phyloP scores from a whole-genome alignment of 306 rosid genomes.

The Quillaja saponaria region DNA sequence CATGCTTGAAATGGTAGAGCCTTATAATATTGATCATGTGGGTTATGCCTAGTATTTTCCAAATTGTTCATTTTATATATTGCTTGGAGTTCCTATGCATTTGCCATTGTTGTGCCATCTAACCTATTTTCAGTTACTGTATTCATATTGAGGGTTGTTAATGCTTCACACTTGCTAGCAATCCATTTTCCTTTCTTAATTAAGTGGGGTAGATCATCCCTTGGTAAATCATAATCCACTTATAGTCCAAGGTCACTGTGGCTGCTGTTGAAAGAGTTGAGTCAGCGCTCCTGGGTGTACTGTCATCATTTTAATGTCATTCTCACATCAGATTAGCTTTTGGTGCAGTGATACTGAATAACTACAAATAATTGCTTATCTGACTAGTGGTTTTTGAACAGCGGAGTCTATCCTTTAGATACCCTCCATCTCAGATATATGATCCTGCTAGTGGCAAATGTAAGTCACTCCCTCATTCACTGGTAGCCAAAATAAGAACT shows the following conservation, averaged over 20 bases:
- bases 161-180: background rate
- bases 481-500: constrained; percentile 45
- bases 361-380: too few relatives aligned
- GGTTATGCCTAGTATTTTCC: background rate
- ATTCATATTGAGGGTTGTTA: background rate
- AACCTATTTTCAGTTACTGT: constrained; percentile 2
- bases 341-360: background rate
- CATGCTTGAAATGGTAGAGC: constrained; percentile 77
- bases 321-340: background rate
- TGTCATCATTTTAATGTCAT: background rate
- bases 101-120: background rate
- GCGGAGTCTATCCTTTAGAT: constrained; percentile 54
- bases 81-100: too few relatives aligned
- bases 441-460: constrained; percentile 29
- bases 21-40: background rate
- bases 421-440: constrained; percentile 55
- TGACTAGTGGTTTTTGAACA: background rate
- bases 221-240: background rate
- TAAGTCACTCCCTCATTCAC: constrained; percentile 37
- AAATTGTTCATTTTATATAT: too few relatives aligned
- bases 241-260: background rate
- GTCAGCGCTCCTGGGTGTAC: background rate
- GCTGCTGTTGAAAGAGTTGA: constrained; percentile 4
- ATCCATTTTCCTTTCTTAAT: background rate
- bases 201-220: background rate